Base-by-base conservation (phyloP, 2,329 filamentous ascomycete genomes). In the Aspergillus oerlinghausenensis region DNA sequence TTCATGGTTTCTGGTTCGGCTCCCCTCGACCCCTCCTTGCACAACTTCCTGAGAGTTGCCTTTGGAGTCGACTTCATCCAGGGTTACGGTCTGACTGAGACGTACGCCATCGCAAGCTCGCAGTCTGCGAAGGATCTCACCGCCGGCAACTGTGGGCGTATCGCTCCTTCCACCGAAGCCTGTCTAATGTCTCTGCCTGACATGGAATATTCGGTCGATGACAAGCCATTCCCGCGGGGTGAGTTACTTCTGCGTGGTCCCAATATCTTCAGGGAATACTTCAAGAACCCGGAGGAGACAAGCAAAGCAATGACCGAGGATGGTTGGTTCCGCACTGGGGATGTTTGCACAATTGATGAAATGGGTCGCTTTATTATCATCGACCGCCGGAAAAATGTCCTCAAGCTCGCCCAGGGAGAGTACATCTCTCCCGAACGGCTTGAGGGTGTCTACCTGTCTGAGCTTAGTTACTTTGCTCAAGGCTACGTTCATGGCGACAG, bases 361-460 rank as follows among this genome's bases (percentile, higher is more conserved):
- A 75, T 89, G 69, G 94, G 94, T 60, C 90, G 92, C 59, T 88
- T 97, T 80, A 87, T 85, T 75, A 96, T 99, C 75, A 88, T 99
- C 67, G 94, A 99, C 75, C 92, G 94, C 67, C 88, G 92, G 77
- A 99, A 99, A 88, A 97, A 97, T 76, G 90, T 99, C n/a, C 85
- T 99, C 71, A 99, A 99, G 83, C 85, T 99, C 55, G 88, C 93
- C 0, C 94, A 99, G 76, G 94, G 94, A 73, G 94, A 99, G 78
- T 99, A 99, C 77, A 91, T 99, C 68, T 96, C 92, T 1, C 94
- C 94, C 14, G 94, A 99, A 78, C 90, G 92, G 56, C 90, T 99
- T 70, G 94, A 99, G 80, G 97, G 96, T 73, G 88, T 96, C 38
- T 95, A 92, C 74, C 81, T 95, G 60, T 90, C 89, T 61, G 92